phyloP scores from a whole-genome alignment of 2,329 filamentous ascomycete species.

The Penicillium concentricum region DNA sequence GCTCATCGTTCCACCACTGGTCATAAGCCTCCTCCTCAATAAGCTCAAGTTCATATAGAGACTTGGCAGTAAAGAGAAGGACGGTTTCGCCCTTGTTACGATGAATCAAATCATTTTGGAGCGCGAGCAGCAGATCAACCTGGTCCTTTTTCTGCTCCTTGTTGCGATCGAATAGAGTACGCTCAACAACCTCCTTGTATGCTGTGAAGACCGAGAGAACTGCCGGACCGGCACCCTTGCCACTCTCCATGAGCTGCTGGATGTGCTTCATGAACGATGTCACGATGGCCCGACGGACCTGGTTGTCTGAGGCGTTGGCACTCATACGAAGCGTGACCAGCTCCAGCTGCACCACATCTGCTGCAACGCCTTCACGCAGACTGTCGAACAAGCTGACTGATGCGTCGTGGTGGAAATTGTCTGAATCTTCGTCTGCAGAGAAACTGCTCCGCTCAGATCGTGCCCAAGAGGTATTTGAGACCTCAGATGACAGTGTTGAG shows the following conservation, averaged over 20 bases:
- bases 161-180: slow-evolving; percentile 59
- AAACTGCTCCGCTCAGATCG: slow-evolving; percentile 73
- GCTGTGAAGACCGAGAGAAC: slow-evolving; percentile 63
- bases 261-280: slow-evolving; percentile 81
- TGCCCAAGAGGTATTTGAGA: slow-evolving; percentile 59
- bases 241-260: slow-evolving; percentile 62
- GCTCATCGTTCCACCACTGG: slow-evolving; percentile 80
- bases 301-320: slow-evolving; percentile 83
- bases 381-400: slow-evolving; percentile 84
- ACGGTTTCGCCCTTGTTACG: slow-evolving; percentile 64
- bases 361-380: slow-evolving; percentile 67
- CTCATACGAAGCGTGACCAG: slow-evolving; percentile 90
- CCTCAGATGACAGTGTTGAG: slow-evolving; percentile 61
- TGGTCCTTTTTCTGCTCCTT: slow-evolving; percentile 63
- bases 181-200: slow-evolving; percentile 61
- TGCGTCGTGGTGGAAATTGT: slow-evolving; percentile 82
- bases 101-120: slow-evolving; percentile 76
- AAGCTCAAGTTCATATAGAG: slow-evolving; percentile 79
- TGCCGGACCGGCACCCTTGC: slow-evolving; percentile 62
- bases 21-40: slow-evolving; percentile 86
- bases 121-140: slow-evolving; percentile 75
- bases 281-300: slow-evolving; percentile 83
- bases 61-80: slow-evolving; percentile 75
- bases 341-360: slow-evolving; percentile 88
- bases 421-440: slow-evolving; percentile 60